Evolutionary conservation across 2,329 filamentous ascomycete genomes (phyloP), one percentile per base, ranked within the genome.

Genomic region (Truncatella angustata): DNA sequence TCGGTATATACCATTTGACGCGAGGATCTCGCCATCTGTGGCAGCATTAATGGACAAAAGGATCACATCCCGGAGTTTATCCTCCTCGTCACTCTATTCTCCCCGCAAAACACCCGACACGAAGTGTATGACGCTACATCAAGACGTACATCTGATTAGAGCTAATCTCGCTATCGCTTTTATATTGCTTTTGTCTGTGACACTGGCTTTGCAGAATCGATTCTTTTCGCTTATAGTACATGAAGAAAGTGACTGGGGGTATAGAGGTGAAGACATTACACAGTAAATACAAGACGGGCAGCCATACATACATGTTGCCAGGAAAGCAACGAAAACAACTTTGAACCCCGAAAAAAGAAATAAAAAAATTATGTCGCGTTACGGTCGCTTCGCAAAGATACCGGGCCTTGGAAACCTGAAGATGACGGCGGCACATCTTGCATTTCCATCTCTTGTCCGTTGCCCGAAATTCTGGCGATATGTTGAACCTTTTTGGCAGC

Each of bases 371-470:
- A 28, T 24, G 36, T 11, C n/a, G 28, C 35, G 43, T 20, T 34
- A 10, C 36, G 18, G 14, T 35, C 35, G 12, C 26, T 39, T 14
- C 37, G 73, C 52, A 82, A 58, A 9, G 76, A 66, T 20, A 73
- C 70, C 1, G 82, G 80, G 0, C 81, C 81, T 63, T 84, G 75
- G 58, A 85, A 85, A 3, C 74, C 75, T 10, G 60, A 59, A 10
- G 60, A 59, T n/a, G 66, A 55, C 4, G 64, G 55, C n/a, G 74
- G 70, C 37, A 88, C 82, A 56, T 78, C 73, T 64, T 90, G 85
- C 86, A 96, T 87, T 69, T 95, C 90, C 63, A 93, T 76, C 11
- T 76, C 77, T 59, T 79, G 75, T 14, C 57, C 76, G 73, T 61
- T 77, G 70, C 67, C 83, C 74, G 67, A 79, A 66, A 63, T 78